phyloP scores from a whole-genome alignment of 2,329 filamentous ascomycete species.

The Penicillium vulpinum region DNA sequence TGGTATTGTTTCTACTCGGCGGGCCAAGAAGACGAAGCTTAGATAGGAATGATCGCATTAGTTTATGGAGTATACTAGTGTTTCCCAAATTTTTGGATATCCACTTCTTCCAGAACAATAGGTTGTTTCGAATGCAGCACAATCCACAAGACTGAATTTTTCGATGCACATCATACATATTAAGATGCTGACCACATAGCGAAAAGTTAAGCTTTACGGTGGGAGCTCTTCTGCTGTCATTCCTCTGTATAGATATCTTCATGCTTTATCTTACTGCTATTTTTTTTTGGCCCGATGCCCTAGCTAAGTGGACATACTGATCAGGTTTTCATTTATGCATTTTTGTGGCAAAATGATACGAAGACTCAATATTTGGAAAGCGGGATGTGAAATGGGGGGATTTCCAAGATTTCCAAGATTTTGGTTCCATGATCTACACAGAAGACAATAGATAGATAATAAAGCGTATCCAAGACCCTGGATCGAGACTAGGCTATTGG shows the following conservation, averaged over 20 bases:
- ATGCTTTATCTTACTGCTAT: not conserved
- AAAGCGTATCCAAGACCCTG: conserved; percentile 15
- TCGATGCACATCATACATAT: not conserved
- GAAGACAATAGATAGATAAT: conserved; percentile 3
- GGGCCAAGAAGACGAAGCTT: not conserved
- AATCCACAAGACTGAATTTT: not conserved
- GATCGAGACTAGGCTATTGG: conserved; percentile 9
- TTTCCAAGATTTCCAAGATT: conserved; percentile 6
- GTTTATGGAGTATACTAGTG: not conserved
- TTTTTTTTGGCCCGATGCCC: too few species aligned
- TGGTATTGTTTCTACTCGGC: not conserved
- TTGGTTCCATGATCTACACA: conserved; percentile 1
- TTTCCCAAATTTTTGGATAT: not conserved
- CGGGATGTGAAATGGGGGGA: not conserved
- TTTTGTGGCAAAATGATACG: not conserved
- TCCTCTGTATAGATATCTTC: too few species aligned
- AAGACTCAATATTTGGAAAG: not conserved
- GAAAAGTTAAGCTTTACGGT: not conserved
- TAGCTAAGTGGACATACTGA: too few species aligned
- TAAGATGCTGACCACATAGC: too few species aligned
- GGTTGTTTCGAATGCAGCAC: not conserved
- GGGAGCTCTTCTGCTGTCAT: not conserved
- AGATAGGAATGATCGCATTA: not conserved
- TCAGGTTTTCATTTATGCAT: not conserved
- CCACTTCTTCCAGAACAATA: not conserved